These are phyloP conservation scores for Pilasporangium apinafurcum DNA, from an alignment of 352 stramenopile species.

Conservation along the genomic window DNA sequence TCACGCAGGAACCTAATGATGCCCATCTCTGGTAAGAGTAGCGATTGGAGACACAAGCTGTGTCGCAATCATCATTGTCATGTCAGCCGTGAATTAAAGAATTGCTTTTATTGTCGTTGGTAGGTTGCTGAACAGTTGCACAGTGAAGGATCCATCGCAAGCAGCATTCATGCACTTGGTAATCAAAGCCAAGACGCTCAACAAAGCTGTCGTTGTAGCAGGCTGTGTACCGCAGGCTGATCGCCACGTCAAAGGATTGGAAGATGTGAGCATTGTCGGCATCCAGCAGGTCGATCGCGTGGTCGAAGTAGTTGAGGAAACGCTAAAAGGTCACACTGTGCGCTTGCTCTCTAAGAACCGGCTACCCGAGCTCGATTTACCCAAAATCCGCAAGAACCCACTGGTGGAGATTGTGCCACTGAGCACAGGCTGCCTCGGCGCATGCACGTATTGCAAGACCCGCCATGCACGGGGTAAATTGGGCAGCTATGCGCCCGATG, in stretches of 20 bases:
- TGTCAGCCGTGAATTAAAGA: too few relatives aligned
- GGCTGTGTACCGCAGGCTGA: slow-evolving; percentile 90
- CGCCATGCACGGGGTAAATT: slow-evolving; percentile 87
- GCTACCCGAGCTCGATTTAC: slow-evolving; percentile 82
- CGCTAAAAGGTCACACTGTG: slow-evolving; percentile 87
- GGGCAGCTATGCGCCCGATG: slow-evolving; percentile 80
- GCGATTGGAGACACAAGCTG: too few relatives aligned
- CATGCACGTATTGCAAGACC: slow-evolving; percentile 94
- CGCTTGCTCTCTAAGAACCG: slow-evolving; percentile 75
- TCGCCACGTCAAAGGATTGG: slow-evolving; percentile 72
- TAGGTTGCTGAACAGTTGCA: slow-evolving; percentile 90
- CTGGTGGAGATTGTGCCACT: slow-evolving; percentile 92
- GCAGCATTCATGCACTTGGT: slow-evolving; percentile 88
- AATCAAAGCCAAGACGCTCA: slow-evolving; percentile 61
- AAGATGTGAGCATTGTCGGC: slow-evolving; percentile 84
- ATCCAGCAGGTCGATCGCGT: slow-evolving; percentile 90
- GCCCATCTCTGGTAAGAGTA: slow-evolving; percentile 75
- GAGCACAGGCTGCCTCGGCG: slow-evolving; percentile 87
- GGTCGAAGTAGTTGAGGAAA: slow-evolving; percentile 89
- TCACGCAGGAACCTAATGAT: slow-evolving; percentile 64
- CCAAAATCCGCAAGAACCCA: slow-evolving; percentile 90
- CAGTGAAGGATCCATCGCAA: slow-evolving; percentile 91
- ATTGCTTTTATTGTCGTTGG: background rate
- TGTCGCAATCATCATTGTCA: too few relatives aligned
- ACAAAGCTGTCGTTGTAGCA: slow-evolving; percentile 86